Evolutionary conservation across 2,329 filamentous ascomycete species (phyloP).

Genomic region (Sporothrix sp.): DNA sequence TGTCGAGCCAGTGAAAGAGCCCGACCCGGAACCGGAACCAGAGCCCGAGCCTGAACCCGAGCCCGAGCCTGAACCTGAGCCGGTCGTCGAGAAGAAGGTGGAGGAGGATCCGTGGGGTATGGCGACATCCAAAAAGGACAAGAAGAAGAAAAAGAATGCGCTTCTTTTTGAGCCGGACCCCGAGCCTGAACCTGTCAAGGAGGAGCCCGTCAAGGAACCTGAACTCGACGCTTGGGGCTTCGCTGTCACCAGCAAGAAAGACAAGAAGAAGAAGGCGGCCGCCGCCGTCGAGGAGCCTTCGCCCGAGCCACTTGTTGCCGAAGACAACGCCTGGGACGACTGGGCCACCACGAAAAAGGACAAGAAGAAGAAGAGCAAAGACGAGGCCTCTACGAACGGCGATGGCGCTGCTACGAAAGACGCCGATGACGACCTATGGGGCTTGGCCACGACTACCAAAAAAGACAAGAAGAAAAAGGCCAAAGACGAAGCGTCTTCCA

Average conservation of each 20-base stretch:
- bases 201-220: constrained; percentile 10
- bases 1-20: constrained; percentile 11
- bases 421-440: constrained; percentile 23
- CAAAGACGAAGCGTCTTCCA: constrained; percentile 15
- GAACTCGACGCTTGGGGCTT: constrained; percentile 10
- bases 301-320: constrained; percentile 17
- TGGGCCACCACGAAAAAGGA: constrained; percentile 10
- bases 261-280: constrained; percentile 25
- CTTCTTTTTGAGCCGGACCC: constrained; percentile 10
- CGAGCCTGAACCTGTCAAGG: constrained; percentile 14
- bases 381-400: constrained; percentile 9
- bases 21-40: constrained; percentile 11
- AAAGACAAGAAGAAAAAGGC: constrained; percentile 23
- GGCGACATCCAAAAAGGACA: constrained; percentile 12
- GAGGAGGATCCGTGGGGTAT: constrained; percentile 14
- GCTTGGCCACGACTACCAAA: constrained; percentile 13
- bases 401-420: constrained; percentile 9
- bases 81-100: constrained; percentile 11
- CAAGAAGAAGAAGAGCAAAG: constrained; percentile 18
- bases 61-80: constrained; percentile 6
- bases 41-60: neutral
- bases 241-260: constrained; percentile 27
- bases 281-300: constrained; percentile 18
- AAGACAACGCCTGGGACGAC: constrained; percentile 9
- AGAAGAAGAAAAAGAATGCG: constrained; percentile 22